Evolutionary conservation across 139 green algal genomes (phyloP).

Genomic region (Zygnema cylindricum): DNA sequence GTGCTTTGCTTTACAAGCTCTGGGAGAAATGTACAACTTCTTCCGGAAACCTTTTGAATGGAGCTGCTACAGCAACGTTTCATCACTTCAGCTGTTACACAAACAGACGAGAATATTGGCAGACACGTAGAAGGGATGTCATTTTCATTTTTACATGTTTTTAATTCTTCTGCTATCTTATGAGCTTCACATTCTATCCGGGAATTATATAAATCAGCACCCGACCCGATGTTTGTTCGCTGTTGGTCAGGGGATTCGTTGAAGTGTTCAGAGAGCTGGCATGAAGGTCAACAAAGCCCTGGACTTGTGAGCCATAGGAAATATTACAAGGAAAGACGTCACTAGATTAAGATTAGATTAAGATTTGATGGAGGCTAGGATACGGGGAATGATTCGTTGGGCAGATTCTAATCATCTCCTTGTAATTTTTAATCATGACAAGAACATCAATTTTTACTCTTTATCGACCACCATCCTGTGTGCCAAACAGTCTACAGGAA

Average conservation of each 20-base stretch:
- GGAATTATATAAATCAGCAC: background rate
- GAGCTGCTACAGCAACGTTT: background rate
- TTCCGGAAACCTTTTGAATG: background rate
- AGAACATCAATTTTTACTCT: constrained; percentile 31
- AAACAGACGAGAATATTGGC: background rate
- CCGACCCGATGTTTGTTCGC: background rate
- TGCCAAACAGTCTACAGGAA: constrained; percentile 20
- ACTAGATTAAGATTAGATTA: too few species aligned
- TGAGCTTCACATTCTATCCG: background rate
- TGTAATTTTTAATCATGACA: constrained; percentile 54
- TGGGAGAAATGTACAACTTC: background rate
- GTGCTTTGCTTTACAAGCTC: background rate
- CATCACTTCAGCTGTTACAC: background rate
- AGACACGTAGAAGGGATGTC: background rate
- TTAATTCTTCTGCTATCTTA: background rate
- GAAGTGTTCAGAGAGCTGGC: background rate
- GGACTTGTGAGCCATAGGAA: background rate
- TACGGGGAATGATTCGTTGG: constrained; percentile 40
- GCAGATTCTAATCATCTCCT: constrained; percentile 55
- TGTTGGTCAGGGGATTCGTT: background rate
- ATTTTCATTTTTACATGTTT: background rate
- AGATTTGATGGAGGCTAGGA: background rate
- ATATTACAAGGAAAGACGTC: background rate
- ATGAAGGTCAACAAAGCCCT: background rate
- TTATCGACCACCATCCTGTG: constrained; percentile 35